Evolutionary conservation across 148 eudicot species (phyloP), one percentile per base, ranked within the genome.

Genomic region (Bassia scoparia): DNA sequence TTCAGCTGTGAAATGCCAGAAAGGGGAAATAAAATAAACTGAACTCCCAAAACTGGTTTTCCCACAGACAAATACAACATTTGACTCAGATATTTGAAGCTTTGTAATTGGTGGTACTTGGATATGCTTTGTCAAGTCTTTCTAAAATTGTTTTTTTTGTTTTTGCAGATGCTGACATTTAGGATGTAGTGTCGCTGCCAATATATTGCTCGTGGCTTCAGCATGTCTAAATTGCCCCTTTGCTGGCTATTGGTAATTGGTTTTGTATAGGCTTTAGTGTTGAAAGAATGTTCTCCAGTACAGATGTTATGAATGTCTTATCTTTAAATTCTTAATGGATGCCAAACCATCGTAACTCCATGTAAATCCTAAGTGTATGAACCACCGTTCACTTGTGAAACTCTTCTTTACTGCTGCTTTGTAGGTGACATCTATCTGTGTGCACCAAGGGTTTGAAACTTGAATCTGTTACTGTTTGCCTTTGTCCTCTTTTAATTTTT

Each of bases 81-180:
- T 64, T 12, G 33, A 66, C 67, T 24, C 5, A 43, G 5, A 23
- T 37, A 21, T 24, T 0, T 34, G 46, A 27, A 34, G 49, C 50
- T 38, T 65, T 65, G 68, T 8, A 18, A 41, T 41, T 35, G 14
- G 20, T 26, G 34, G 12, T 26, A 66, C 52, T 43, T 6, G 15
- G 52, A 41, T 62, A 20, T 35, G 27, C 26, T 5, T 21, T 41
- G 10, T 27, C 48, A 23, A 23, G 18, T 15, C 14, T 5, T 1
- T 24, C 34, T 63, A 21, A 63, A 37, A 9, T 1, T 65, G 13
- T 0, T 24, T 44, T 2, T 24, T 13, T 24, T 2, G 2, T 0
- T 64, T 44, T 44, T 66, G 69, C 69, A 66, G 69, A 24, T 37
- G 31, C 27, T 23, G 27, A 56, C 30, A 55, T 55, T 24, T 24